phyloP scores from a whole-genome alignment of 2,329 filamentous ascomycete species.

The Diaporthe nobilis region DNA sequence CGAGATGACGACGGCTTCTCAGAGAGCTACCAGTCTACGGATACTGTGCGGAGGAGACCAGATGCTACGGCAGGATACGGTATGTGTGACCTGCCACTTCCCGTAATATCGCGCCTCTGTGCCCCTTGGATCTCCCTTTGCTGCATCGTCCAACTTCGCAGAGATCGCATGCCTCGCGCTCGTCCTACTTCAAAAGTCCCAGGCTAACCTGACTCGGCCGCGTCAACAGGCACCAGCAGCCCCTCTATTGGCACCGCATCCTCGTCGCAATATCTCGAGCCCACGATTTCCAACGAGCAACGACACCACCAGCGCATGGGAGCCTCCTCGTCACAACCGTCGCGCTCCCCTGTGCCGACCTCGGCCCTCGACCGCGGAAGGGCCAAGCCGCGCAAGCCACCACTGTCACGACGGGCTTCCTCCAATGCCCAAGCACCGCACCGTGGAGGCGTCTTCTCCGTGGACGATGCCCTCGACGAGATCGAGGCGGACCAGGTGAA shows the following conservation, averaged over 20 bases:
- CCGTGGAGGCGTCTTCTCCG: conserved; percentile 89
- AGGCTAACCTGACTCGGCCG: conserved; percentile 45
- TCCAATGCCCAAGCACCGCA: conserved; percentile 80
- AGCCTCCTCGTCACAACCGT: conserved; percentile 53
- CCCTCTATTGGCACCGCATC: conserved; percentile 47
- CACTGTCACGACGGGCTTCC: conserved; percentile 80
- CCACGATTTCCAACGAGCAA: conserved; percentile 45
- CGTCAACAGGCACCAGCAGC: conserved; percentile 52
- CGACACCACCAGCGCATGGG: conserved; percentile 59
- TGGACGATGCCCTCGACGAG: conserved; percentile 88
- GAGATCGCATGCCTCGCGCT: conserved; percentile 7
- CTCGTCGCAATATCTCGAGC: conserved; percentile 40
- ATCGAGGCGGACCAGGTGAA: conserved; percentile 76
- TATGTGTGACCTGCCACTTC: conserved; percentile 53
- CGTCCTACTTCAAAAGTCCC: conserved; percentile 24
- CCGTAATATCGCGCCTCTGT: conserved; percentile 21
- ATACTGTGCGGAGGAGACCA: conserved; percentile 71
- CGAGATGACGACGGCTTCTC: conserved; percentile 60
- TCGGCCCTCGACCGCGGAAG: conserved; percentile 63
- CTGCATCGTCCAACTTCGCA: conserved; percentile 9
- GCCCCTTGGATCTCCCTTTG: conserved; percentile 20
- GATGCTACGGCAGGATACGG: conserved; percentile 66
- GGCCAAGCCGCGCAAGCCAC: conserved; percentile 77
- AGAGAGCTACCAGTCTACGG: conserved; percentile 71
- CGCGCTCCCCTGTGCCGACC: conserved; percentile 60